Evolutionary conservation across 2,329 filamentous ascomycete species (phyloP), one percentile per base, ranked within the genome.

Genomic region (Ceratocystis variospora): DNA sequence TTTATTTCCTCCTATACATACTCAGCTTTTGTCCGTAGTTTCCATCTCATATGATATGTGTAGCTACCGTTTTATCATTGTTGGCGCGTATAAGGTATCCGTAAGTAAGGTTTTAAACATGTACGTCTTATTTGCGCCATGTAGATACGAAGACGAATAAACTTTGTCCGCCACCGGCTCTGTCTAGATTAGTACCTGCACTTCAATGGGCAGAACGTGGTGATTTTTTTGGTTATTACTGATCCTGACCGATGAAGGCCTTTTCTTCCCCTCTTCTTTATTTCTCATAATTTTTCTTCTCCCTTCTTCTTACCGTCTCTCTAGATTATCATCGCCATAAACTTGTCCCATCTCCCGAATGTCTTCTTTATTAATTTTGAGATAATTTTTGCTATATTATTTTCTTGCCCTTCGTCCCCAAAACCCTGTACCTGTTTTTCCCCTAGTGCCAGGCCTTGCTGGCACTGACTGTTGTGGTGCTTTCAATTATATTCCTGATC

Each of bases 291-390:
- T 57, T 5, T 59, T 59, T 59, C n/a, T 31, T 59, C 62, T 48
- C 59, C 62, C 50, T 53, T 63, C 63, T 45, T 25, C 8, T 12
- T 7, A 17, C 63, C 67, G 66, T 41, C 3, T 4, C 67, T 59
- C 63, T 63, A 61, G 45, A 67, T 59, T 53, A 64, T 65, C 57
- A 44, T 61, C 61, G 61, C 37, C 2, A 41, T 15, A 41, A 41
- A 5, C 37, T 41, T 5, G 4, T 41, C 37, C 37, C 37, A 41
- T 41, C 37, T 41, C 37, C 3, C 37, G 37, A 41, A 37, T 62
- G 50, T 66, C 69, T 67, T 75, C n/a, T 41, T 45, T 41, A 22
- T 22, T 41, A 8, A n/a, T 53, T 25, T 8, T 22, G 37, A 41
- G 37, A 15, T 48, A 31, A 17, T n/a, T 12, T 6, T 63, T 19